Conservation (phyloP, 2,329 filamentous ascomycete species). For the Ophiocordyceps camponoti-rufipedis region DNA sequence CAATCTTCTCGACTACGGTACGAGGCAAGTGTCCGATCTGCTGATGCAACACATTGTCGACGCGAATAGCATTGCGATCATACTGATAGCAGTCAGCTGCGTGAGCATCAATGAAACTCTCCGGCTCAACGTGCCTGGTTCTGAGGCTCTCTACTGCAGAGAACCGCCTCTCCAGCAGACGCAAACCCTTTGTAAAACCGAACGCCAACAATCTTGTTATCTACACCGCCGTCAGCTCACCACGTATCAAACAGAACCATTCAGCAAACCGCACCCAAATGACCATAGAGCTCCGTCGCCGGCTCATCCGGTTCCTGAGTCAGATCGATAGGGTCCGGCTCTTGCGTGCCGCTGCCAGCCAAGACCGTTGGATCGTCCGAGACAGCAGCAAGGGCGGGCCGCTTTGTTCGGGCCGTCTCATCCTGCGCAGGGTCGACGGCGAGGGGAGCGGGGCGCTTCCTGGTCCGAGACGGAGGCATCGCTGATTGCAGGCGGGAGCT, state of each 20-base stretch:
- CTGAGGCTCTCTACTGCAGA: conserved; percentile 43
- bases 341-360: conserved; percentile 6
- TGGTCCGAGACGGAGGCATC: background rate
- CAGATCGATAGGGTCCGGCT: conserved; percentile 22
- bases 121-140: conserved; percentile 30
- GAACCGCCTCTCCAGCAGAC: conserved; percentile 42
- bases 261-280: conserved; percentile 16
- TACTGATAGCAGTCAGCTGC: conserved; percentile 20
- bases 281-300: conserved; percentile 27
- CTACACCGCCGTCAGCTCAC: conserved; percentile 8
- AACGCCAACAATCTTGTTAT: conserved; percentile 30
- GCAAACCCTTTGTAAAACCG: conserved; percentile 46
- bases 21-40: conserved; percentile 70
- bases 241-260: background rate
- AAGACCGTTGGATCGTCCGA: background rate
- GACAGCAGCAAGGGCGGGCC: conserved; percentile 6
- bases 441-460: conserved; percentile 17
- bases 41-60: conserved; percentile 54
- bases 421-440: conserved; percentile 14
- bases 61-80: conserved; percentile 58
- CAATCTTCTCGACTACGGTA: conserved; percentile 49
- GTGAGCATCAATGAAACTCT: background rate
- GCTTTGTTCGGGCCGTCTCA: conserved; percentile 7
- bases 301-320: conserved; percentile 24
- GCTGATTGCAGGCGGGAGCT: background rate